A percentile compares a stretch with the other conserved stretches of the same genome.
These are phyloP conservation scores for Alternaria brassicae DNA, from an alignment of 2,329 filamentous ascomycete genomes.

Conservation along the genomic window DNA sequence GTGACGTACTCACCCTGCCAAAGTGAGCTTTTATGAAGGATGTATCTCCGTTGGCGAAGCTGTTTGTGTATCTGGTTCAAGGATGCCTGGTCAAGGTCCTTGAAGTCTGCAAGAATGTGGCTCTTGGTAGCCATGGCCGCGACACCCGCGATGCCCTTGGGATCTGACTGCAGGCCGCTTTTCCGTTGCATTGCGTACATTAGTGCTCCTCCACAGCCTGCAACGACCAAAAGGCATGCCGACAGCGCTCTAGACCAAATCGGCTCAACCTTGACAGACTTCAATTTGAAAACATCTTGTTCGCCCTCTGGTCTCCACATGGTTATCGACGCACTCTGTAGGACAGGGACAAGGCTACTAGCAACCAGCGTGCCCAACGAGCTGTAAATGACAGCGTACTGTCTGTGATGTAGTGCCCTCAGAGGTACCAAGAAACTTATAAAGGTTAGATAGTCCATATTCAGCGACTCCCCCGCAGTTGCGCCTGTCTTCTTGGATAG, in stretches of 20 bases:
- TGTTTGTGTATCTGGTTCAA: conserved; percentile 72
- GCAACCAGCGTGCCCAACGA: conserved; percentile 70
- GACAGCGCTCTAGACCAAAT: conserved; percentile 70
- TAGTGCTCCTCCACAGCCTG: conserved; percentile 63
- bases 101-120: conserved; percentile 77
- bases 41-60: conserved; percentile 71
- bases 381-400: conserved; percentile 73
- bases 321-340: conserved; percentile 68
- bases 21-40: conserved; percentile 73
- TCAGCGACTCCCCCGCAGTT: conserved; percentile 63
- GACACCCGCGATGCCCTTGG: conserved; percentile 75
- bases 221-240: conserved; percentile 63
- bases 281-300: conserved; percentile 56
- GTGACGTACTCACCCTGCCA: conserved; percentile 67
- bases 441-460: conserved; percentile 75
- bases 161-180: conserved; percentile 71
- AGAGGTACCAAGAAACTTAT: conserved; percentile 71
- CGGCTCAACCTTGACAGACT: conserved; percentile 64
- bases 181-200: conserved; percentile 68
- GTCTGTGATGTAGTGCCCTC: conserved; percentile 65
- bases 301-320: conserved; percentile 61
- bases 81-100: conserved; percentile 71
- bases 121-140: conserved; percentile 77
- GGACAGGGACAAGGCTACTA: conserved; percentile 71
- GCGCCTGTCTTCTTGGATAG: conserved; percentile 47